Evolutionary conservation across 2,329 filamentous ascomycete species (phyloP).

Genomic region (Aspergillus candidus): DNA sequence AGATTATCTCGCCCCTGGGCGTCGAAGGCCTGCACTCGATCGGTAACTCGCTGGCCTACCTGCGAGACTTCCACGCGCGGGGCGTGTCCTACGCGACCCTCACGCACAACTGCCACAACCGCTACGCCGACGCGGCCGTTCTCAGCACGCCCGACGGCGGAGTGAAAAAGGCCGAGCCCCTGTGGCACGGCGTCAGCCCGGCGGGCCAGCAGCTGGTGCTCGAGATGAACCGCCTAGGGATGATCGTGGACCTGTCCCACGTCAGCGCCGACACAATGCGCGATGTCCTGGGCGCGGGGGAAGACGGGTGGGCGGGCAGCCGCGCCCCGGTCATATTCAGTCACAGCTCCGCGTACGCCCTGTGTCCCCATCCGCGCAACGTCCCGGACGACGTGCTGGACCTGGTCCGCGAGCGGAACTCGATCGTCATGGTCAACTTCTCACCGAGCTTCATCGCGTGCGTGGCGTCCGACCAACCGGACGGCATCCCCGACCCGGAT

Average conservation of each 20-base stretch:
- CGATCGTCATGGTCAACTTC: slow-evolving; percentile 90
- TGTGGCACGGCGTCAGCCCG: slow-evolving; percentile 61
- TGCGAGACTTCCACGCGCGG: slow-evolving; percentile 68
- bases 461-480: slow-evolving; percentile 50
- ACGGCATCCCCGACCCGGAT: slow-evolving; percentile 63
- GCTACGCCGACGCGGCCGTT: slow-evolving; percentile 77
- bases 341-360: slow-evolving; percentile 71
- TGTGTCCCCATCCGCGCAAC: slow-evolving; percentile 87
- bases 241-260: slow-evolving; percentile 88
- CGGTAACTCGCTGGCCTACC: slow-evolving; percentile 62
- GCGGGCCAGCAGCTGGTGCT: slow-evolving; percentile 62
- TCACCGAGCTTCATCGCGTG: slow-evolving; percentile 77
- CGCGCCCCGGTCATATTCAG: slow-evolving; percentile 80
- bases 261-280: slow-evolving; percentile 74
- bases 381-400: slow-evolving; percentile 78
- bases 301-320: slow-evolving; percentile 62
- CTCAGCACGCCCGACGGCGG: slow-evolving; percentile 29
- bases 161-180: slow-evolving; percentile 33
- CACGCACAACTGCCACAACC: slow-evolving; percentile 91
- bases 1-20: slow-evolving; percentile 70
- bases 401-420: slow-evolving; percentile 65
- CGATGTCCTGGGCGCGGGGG: slow-evolving; percentile 63
- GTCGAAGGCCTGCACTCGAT: slow-evolving; percentile 92
- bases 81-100: slow-evolving; percentile 84
- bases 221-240: slow-evolving; percentile 92